Evolutionary conservation across 2,329 filamentous ascomycete genomes (phyloP), one percentile per base, ranked within the genome.

Genomic region (Nothophoma quercina): DNA sequence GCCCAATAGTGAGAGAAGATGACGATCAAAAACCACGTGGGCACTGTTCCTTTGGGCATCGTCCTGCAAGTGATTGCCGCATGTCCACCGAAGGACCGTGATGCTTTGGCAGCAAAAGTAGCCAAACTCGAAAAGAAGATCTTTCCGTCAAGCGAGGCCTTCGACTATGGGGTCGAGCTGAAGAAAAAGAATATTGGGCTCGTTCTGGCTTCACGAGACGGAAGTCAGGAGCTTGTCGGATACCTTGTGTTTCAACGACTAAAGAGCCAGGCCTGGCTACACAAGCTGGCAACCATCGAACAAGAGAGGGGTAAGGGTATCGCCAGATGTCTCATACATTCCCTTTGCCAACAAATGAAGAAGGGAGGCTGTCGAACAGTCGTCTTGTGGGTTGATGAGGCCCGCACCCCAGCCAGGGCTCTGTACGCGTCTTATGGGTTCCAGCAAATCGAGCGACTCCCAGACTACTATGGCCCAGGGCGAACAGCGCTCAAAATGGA

Each of bases 341-440:
- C 74, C 56, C 74, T 82, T 58, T 69, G 73, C 42, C 59, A 69
- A 41, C 71, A 73, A 40, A 71, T 82, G 48, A 70, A 70, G 59
- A 76, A 70, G 57, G 77, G 78, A 65, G 79, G 78, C 42, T 81
- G 79, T 63, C 71, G 75, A 56, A 75, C 64, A 39, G 76, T 83
- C 50, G 76, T 80, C 34, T 63, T 83, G 44, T 83, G 81, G 81
- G 81, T 83, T 35, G 80, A 83, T 56, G 76, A 78, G 66, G 73
- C 64, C 39, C 75, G 79, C 58, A 61, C 70, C 28, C 70, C 75
- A 52, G 80, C 81, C 6, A 72, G 75, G 58, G 65, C 67, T 40
- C 62, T 83, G 52, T 83, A 83, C 68, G 49, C 59, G 19, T 70
- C 73, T 7, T 74, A 67, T 65, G 78, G 76, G 33, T 83, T 83